Conservation (phyloP, 805 yeast genomes). For the Candida nitratophila region DNA sequence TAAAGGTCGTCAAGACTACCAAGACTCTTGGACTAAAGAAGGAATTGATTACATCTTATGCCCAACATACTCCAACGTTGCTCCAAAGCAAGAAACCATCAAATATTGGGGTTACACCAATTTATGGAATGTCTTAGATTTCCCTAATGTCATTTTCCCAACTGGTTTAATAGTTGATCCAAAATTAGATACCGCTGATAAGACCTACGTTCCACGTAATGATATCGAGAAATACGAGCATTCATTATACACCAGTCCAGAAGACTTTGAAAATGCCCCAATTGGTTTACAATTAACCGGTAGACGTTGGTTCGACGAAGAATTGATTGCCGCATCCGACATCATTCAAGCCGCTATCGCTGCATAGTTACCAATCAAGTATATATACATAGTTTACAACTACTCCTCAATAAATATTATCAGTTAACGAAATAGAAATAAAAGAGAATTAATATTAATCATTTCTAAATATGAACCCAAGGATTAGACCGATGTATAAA, state of each 20-base stretch:
- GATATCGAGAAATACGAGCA: slow-evolving; percentile 26
- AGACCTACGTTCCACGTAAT: slow-evolving; percentile 10
- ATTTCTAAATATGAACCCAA: too few species aligned
- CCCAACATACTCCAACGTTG: slow-evolving; percentile 60
- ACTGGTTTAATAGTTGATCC: slow-evolving; percentile 45
- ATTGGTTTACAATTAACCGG: slow-evolving; percentile 45
- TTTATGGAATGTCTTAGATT: slow-evolving; percentile 60
- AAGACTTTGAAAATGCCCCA: slow-evolving; percentile 37
- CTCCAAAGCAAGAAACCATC: slow-evolving; percentile 52
- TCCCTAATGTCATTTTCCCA: slow-evolving; percentile 55
- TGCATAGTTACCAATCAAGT: too few species aligned
- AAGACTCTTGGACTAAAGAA: slow-evolving; percentile 38
- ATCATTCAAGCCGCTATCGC: slow-evolving; percentile 26
- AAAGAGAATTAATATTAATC: too few species aligned
- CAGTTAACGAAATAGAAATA: too few species aligned
- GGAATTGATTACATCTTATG: slow-evolving; percentile 53
- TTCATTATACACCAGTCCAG: slow-evolving; percentile 25
- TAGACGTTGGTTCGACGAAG: slow-evolving; percentile 43
- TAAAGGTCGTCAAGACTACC: slow-evolving; percentile 41
- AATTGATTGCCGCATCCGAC: slow-evolving; percentile 37
- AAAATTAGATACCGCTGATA: slow-evolving; percentile 13
- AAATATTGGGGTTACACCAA: slow-evolving; percentile 73
- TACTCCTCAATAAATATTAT: too few species aligned
- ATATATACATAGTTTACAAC: too few species aligned
- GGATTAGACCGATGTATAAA: too few species aligned